phyloP scores from a whole-genome alignment of 345 rosid species.

The Sonneratia caseolaris region DNA sequence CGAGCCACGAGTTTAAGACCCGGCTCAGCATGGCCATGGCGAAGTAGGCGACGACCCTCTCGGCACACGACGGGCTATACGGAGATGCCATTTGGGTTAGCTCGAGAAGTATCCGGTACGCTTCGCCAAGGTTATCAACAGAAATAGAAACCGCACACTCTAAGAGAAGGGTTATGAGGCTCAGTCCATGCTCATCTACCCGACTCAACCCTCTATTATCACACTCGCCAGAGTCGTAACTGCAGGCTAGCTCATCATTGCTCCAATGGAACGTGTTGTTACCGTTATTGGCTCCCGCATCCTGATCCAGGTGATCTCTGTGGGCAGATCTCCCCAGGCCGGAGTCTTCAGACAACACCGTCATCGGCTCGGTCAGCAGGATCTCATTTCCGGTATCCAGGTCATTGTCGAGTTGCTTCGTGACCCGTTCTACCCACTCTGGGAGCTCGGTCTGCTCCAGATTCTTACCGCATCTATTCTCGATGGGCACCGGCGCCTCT shows the following conservation, averaged over 20 bases:
- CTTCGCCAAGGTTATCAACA: conserved; percentile 54
- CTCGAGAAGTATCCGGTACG: conserved; percentile 53
- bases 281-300: conserved; percentile 3
- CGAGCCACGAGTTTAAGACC: conserved; percentile 60
- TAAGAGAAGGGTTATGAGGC: conserved; percentile 35
- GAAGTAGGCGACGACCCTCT: conserved; percentile 60
- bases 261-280: conserved; percentile 17
- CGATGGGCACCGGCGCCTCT: neutral
- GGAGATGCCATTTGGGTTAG: conserved; percentile 66
- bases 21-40: conserved; percentile 58
- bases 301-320: conserved; percentile 8
- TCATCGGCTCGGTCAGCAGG: conserved; percentile 4
- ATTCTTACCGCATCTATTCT: conserved; percentile 8
- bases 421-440: conserved; percentile 58
- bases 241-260: conserved; percentile 7
- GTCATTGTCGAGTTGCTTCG: conserved; percentile 52
- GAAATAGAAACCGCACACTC: conserved; percentile 64
- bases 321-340: conserved; percentile 19
- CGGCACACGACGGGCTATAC: conserved; percentile 48
- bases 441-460: conserved; percentile 44
- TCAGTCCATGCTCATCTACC: conserved; percentile 34
- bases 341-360: conserved; percentile 8
- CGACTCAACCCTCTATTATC: conserved; percentile 11
- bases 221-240: conserved; percentile 1
- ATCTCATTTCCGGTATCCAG: conserved; percentile 15